Base-by-base conservation (phyloP, 306 rosid genomes). In the Oemleria cerasiformis region DNA sequence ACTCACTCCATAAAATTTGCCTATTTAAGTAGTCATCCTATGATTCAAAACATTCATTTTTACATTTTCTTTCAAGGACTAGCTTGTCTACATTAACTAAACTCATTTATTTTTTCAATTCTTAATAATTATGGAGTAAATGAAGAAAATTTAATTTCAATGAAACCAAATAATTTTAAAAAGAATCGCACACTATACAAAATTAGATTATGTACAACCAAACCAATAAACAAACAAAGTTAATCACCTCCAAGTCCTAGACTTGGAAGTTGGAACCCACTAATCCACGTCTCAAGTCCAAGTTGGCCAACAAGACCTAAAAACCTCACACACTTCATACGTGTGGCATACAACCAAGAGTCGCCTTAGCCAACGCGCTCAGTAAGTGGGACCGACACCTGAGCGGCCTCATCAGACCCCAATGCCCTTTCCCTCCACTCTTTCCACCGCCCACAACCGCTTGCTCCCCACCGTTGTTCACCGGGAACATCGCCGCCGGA, bases 331-430 rank as follows among this genome's bases (percentile, higher is more conserved):
- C 11, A 19, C 21, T 21, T 70, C 64, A 75, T 21, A 75, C 50
- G 30, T 14, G 79, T 16, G 79, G 81, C 4, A 85, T 12, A 64
- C 86, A 82, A 58, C 84, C 63, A 39, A 68, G 60, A 4, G 81
- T 48, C 40, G 68, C 55, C 42, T 68, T 78, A 10, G 79, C 79
- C 62, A 80, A 51, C 60, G 61, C 76, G 63, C 64, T 67, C 17
- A 72, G 43, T 19, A 79, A 25, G 44, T 64, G 63, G 9, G 76
- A 73, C 73, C 78, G 73, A 60, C 74, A 76, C 65, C 80, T 70
- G 8, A 81, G 16, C 40, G 79, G 53, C 42, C 79, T 65, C 51
- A 77, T 34, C 70, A 77, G 50, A 0, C 78, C 12, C 81, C 75
- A 77, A 4, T n/a, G 77, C 39, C 74, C 75, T 62, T 45, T 80